These are phyloP conservation scores for Austroboletus olivaceoglutinosus DNA, from an alignment of 1,284 basidiomycete species.

Conservation along the genomic window DNA sequence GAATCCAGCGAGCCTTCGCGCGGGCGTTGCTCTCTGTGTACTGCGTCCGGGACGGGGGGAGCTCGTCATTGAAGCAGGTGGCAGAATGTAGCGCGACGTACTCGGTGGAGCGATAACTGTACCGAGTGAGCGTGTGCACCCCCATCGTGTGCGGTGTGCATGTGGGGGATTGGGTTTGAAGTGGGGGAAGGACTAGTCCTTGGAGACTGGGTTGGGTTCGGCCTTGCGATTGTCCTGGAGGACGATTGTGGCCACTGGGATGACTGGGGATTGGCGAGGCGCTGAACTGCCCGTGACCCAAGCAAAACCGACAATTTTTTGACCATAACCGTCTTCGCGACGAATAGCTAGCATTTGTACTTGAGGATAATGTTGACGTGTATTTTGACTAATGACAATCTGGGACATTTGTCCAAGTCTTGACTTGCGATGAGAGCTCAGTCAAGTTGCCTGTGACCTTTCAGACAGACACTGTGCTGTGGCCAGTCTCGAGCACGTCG, in stretches of 20 bases:
- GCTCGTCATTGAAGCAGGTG: slow-evolving; percentile 19
- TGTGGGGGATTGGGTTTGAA: slow-evolving; percentile 19
- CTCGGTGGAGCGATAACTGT: slow-evolving; percentile 26
- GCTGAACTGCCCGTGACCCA: slow-evolving; percentile 31
- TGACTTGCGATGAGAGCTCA: neutral
- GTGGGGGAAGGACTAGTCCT: slow-evolving; percentile 32
- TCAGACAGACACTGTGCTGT: slow-evolving; percentile 10
- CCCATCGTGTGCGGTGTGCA: slow-evolving; percentile 23
- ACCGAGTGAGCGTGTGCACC: slow-evolving; percentile 25
- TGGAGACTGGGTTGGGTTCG: slow-evolving; percentile 28
- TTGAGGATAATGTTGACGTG: slow-evolving; percentile 22
- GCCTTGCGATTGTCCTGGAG: slow-evolving; percentile 11
- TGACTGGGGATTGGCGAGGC: slow-evolving; percentile 29
- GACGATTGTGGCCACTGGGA: slow-evolving; percentile 22
- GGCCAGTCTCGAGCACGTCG: slow-evolving; percentile 12
- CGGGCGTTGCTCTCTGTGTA: slow-evolving; percentile 2
- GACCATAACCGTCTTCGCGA: slow-evolving; percentile 27
- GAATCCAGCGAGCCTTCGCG: slow-evolving; percentile 20
- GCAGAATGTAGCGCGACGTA: slow-evolving; percentile 2
- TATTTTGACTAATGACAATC: slow-evolving; percentile 19
- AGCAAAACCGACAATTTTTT: slow-evolving; percentile 32
- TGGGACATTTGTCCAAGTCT: neutral
- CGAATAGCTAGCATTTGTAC: slow-evolving; percentile 6
- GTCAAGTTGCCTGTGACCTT: slow-evolving; percentile 4
- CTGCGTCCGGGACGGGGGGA: neutral